phyloP scores from a whole-genome alignment of 2,329 filamentous ascomycete genomes.

The Magnaporthiopsis incrustans region DNA sequence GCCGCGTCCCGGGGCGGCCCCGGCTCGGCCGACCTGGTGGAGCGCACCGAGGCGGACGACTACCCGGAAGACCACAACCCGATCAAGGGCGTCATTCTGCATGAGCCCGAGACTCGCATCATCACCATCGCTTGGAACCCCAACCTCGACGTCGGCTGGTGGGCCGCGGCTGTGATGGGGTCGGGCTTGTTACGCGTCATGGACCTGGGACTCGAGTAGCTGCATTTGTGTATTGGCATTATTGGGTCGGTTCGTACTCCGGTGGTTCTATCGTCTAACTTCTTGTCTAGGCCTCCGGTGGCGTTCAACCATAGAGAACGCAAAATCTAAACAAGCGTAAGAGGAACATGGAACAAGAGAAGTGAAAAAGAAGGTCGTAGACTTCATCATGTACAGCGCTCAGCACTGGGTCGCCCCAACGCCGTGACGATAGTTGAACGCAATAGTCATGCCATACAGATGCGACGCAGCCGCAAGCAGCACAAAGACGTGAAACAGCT shows the following conservation, averaged over 20 bases:
- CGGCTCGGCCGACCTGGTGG: not conserved
- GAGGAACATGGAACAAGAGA: not conserved
- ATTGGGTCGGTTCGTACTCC: not conserved
- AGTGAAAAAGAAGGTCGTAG: no score
- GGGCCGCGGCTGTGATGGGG: slow-evolving; percentile 59
- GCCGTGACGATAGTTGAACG: slow-evolving; percentile 79
- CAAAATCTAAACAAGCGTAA: not conserved
- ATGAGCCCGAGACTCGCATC: slow-evolving; percentile 56
- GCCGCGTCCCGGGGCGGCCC: not conserved
- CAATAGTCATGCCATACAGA: slow-evolving; percentile 70
- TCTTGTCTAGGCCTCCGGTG: no score
- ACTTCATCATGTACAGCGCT: not conserved
- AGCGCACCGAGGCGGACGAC: slow-evolving; percentile 12
- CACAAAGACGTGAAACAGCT: slow-evolving; percentile 91
- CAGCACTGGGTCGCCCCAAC: slow-evolving; percentile 15
- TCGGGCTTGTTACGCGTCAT: slow-evolving; percentile 60
- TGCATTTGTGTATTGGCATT: not conserved
- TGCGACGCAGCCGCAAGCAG: slow-evolving; percentile 75
- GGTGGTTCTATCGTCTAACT: not conserved
- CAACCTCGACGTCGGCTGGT: slow-evolving; percentile 55
- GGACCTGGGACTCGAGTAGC: slow-evolving; percentile 49
- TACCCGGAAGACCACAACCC: slow-evolving; percentile 14
- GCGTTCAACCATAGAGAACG: not conserved
- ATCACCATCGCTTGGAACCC: slow-evolving; percentile 61
- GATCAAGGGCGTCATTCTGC: slow-evolving; percentile 33